Evolutionary conservation across 345 rosid genomes (phyloP).

Genomic region (Fremontodendron californicum): DNA sequence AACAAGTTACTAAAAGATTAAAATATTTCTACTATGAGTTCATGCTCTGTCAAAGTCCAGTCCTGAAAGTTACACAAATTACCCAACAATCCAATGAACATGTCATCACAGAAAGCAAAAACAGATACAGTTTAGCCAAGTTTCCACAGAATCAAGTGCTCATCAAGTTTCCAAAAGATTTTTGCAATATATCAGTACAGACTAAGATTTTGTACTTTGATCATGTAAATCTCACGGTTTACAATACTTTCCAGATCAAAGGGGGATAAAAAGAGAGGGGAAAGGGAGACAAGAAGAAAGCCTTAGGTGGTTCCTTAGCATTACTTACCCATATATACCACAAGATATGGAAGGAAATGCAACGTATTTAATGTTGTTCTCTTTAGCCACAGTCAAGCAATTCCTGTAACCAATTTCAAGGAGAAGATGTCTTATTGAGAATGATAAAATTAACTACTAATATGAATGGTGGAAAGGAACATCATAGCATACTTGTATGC

Average conservation of each 20-base stretch:
- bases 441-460: neutral
- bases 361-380: constrained; percentile 61
- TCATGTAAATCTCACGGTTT: neutral
- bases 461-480: neutral
- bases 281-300: neutral
- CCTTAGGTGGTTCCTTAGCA: neutral
- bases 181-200: neutral
- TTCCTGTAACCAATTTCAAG: constrained; percentile 45
- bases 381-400: constrained; percentile 70
- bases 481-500: constrained; percentile 49
- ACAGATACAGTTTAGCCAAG: neutral
- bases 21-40: neutral
- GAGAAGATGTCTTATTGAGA: neutral
- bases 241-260: neutral
- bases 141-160: neutral
- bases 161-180: neutral
- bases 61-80: neutral
- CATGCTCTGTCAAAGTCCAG: neutral
- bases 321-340: constrained; percentile 61
- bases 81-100: neutral
- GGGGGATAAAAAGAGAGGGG: neutral
- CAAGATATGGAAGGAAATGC: constrained; percentile 92
- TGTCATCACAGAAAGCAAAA: neutral
- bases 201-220: neutral
- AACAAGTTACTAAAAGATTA: neutral